A percentile compares a stretch with the other conserved stretches of the same genome.
Evolutionary conservation across 192 early-diverging fungal species (phyloP).

Genomic region (Haplosporangium gracile): DNA sequence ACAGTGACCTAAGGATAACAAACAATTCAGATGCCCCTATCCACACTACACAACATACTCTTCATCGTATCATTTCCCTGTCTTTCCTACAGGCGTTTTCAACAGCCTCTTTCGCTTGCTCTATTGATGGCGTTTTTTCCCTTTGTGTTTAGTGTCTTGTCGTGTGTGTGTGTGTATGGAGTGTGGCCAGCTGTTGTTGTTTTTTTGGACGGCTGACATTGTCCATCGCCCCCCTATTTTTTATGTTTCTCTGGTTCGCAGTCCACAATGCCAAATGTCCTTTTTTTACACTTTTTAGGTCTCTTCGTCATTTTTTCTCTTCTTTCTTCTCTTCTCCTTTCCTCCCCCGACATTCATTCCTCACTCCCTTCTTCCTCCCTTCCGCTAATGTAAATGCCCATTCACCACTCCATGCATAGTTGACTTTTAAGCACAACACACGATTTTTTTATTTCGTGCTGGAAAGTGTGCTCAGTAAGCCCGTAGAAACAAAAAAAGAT

Average conservation of each 20-base stretch:
- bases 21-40: not conserved
- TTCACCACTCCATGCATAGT: not conserved
- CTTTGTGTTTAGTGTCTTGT: conserved; percentile 3
- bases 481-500: not conserved
- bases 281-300: not conserved
- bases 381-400: not conserved
- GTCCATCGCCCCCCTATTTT: conserved; percentile 10
- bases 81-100: not conserved
- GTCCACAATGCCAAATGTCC: not conserved
- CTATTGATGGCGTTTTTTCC: not conserved
- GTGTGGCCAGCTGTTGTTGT: not conserved
- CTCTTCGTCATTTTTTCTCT: not conserved
- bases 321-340: conserved; percentile 4
- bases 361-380: not conserved
- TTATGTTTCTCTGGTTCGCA: not conserved
- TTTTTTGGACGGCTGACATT: conserved; percentile 26
- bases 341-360: not conserved
- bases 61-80: too few species aligned
- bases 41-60: too few species aligned
- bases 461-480: not conserved
- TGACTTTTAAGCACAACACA: not conserved
- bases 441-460: not conserved
- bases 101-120: not conserved
- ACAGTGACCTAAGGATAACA: not conserved
- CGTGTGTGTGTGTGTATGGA: not conserved